Conservation (phyloP, 2,329 filamentous ascomycete genomes). For the Nemania diffusa region DNA sequence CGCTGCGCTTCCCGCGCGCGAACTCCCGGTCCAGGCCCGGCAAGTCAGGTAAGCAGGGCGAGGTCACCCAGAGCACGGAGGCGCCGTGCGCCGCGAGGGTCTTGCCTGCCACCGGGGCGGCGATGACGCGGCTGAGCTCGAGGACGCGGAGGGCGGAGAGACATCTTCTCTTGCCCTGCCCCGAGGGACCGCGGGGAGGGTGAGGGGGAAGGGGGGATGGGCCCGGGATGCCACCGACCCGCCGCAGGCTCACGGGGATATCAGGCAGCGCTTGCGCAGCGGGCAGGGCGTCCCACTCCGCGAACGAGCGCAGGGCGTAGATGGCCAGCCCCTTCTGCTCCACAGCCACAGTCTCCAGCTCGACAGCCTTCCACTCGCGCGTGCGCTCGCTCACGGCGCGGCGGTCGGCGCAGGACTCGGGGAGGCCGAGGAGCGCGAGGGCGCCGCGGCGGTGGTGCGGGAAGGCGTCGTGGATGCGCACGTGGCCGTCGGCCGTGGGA, state of each 20-base stretch:
- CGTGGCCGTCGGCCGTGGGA: conserved; percentile 60
- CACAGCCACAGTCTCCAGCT: conserved; percentile 60
- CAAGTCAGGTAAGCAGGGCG: conserved; percentile 49
- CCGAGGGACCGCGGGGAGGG: background rate
- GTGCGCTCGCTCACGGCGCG: conserved; percentile 54
- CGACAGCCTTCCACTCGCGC: conserved; percentile 54
- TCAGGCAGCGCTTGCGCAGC: conserved; percentile 57
- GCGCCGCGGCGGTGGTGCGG: conserved; percentile 60
- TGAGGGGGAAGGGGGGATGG: background rate
- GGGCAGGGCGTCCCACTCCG: conserved; percentile 62
- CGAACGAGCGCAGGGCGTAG: conserved; percentile 60
- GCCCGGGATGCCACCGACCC: conserved; percentile 42
- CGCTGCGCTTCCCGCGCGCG: conserved; percentile 51
- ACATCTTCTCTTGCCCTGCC: conserved; percentile 33
- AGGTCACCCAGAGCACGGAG: conserved; percentile 54
- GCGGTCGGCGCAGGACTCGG: conserved; percentile 45
- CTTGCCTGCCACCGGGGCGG: conserved; percentile 51
- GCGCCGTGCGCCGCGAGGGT: conserved; percentile 54
- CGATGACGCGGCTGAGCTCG: conserved; percentile 54
- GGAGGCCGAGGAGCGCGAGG: conserved; percentile 56
- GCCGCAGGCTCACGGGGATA: conserved; percentile 58
- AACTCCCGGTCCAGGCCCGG: conserved; percentile 52
- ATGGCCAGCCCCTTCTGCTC: conserved; percentile 55
- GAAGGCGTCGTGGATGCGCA: conserved; percentile 66
- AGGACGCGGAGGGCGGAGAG: conserved; percentile 46